A percentile compares a stretch with the other conserved stretches of the same genome.
Evolutionary conservation across 2,329 filamentous ascomycete genomes (phyloP).

Genomic region (Neopestalotiopsis sp.): DNA sequence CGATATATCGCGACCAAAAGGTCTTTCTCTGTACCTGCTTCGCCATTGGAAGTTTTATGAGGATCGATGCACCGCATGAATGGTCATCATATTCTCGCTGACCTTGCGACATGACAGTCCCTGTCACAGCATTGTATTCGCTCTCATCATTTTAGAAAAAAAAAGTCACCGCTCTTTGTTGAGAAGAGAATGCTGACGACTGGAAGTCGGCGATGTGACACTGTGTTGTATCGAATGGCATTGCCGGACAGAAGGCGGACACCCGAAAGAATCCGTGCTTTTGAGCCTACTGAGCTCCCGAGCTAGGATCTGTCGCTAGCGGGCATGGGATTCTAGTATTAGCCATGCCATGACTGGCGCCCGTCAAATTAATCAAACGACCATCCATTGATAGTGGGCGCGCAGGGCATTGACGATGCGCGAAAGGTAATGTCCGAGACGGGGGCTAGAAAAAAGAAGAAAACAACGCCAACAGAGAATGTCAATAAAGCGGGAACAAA

Average conservation of each 20-base stretch:
- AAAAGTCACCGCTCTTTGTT: constrained; percentile 5
- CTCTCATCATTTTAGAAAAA: neutral
- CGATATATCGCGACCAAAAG: neutral
- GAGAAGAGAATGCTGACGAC: neutral
- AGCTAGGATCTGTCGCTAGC: constrained; percentile 7
- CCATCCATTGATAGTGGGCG: constrained; percentile 2
- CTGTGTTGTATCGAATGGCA: constrained; percentile 8
- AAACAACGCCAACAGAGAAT: neutral
- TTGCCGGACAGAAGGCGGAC: constrained; percentile 1
- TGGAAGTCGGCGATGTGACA: neutral
- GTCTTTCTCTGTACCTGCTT: neutral
- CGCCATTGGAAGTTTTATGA: neutral
- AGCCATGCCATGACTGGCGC: constrained; percentile 6
- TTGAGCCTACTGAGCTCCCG: constrained; percentile 4
- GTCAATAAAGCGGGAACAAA: neutral
- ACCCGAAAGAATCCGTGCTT: neutral
- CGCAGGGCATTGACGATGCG: constrained; percentile 14
- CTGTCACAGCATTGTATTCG: neutral
- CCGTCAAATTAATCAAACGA: constrained; percentile 12
- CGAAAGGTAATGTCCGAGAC: constrained; percentile 16
- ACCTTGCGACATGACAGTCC: too few relatives aligned
- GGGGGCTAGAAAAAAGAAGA: constrained; percentile 15
- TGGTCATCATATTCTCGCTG: neutral
- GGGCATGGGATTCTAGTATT: constrained; percentile 10
- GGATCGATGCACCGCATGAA: neutral